phyloP scores from a whole-genome alignment of 139 green algal species.

The Trebouxia sp. region DNA sequence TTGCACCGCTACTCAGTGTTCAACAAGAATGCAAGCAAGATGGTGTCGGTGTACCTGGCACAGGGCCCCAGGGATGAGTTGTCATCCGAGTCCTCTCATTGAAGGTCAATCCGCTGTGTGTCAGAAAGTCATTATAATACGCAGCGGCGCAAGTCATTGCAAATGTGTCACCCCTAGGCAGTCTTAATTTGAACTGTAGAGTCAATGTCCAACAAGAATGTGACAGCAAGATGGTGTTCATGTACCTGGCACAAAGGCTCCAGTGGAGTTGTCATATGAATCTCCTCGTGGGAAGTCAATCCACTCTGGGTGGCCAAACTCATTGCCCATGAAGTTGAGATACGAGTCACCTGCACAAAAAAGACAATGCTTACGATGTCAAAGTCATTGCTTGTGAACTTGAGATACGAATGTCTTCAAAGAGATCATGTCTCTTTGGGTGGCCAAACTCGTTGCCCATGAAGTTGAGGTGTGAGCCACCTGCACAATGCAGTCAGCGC shows the following conservation, averaged over 20 bases:
- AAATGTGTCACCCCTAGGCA: too few species aligned
- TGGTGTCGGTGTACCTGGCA: slow-evolving; percentile 56
- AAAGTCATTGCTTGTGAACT: slow-evolving; percentile 69
- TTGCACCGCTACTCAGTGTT: too few species aligned
- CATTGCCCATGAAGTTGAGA: slow-evolving; percentile 98
- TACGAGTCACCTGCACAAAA: slow-evolving; percentile 88
- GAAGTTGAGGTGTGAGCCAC: slow-evolving; percentile 95
- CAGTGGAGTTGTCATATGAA: slow-evolving; percentile 85
- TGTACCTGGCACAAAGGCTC: slow-evolving; percentile 67
- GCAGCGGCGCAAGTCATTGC: too few species aligned
- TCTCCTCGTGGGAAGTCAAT: slow-evolving; percentile 98
- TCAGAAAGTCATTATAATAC: too few species aligned
- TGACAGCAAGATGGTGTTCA: too few species aligned
- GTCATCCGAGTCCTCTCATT: too few species aligned
- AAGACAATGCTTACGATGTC: neutral
- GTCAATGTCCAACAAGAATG: too few species aligned
- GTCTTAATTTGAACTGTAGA: neutral
- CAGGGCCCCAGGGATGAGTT: too few species aligned
- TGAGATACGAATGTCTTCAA: slow-evolving; percentile 88
- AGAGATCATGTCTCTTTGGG: slow-evolving; percentile 99
- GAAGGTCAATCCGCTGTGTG: too few species aligned
- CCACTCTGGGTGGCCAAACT: slow-evolving; percentile 97
- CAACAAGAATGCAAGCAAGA: too few species aligned
- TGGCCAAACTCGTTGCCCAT: slow-evolving; percentile 97
- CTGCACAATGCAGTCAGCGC: slow-evolving; percentile 54